A percentile compares a stretch with the other conserved stretches of the same genome.
Evolutionary conservation across 257 asterid species (phyloP).

Genomic region (Solanum boliviense): DNA sequence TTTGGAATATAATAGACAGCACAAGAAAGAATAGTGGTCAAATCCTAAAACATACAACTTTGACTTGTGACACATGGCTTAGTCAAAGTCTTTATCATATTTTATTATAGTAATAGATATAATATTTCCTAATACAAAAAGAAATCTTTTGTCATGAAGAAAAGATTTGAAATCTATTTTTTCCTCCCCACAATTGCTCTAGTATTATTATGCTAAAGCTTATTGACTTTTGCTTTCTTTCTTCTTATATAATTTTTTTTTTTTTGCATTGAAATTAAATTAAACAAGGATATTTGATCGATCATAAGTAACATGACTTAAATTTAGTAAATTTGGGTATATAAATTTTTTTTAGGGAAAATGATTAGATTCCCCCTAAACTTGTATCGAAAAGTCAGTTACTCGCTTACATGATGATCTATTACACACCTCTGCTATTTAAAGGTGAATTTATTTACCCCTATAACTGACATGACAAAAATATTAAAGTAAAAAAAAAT

Average conservation of each 20-base stretch:
- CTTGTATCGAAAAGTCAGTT: no score
- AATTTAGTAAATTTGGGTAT: no score
- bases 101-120: not conserved
- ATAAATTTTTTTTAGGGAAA: no score
- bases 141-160: not conserved
- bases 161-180: not conserved
- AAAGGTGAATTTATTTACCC: no score
- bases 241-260: not conserved
- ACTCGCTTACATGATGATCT: no score
- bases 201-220: not conserved
- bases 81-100: not conserved
- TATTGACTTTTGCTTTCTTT: not conserved
- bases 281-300: not conserved
- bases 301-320: not conserved
- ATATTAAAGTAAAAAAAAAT: no score
- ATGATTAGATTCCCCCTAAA: no score
- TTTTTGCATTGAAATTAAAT: not conserved
- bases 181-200: not conserved
- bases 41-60: not conserved
- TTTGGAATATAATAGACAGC: not conserved
- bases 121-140: not conserved
- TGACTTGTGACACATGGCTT: not conserved
- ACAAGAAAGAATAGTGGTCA: not conserved
- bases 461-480: no score
- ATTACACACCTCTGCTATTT: no score